phyloP scores from a whole-genome alignment of 2,329 filamentous ascomycete species.

The Cladosporium cucumerinum region DNA sequence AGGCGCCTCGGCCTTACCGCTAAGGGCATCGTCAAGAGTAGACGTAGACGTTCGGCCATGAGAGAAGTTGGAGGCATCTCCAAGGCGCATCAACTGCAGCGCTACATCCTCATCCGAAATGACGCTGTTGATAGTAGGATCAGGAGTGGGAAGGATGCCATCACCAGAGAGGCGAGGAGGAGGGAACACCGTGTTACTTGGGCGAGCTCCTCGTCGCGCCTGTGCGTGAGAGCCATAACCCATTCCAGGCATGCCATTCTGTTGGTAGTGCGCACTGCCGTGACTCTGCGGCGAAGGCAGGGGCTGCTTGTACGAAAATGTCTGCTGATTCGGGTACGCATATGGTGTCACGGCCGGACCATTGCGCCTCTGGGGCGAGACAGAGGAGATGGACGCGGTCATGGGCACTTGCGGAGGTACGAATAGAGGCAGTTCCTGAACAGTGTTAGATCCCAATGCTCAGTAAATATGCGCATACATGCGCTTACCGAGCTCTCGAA shows the following conservation, averaged over 20 bases:
- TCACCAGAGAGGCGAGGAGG: slow-evolving; percentile 43
- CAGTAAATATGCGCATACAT: slow-evolving; percentile 20
- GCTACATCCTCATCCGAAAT: slow-evolving; percentile 98
- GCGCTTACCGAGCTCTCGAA: slow-evolving; percentile 90
- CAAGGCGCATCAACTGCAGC: slow-evolving; percentile 91
- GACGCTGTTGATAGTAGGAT: slow-evolving; percentile 94
- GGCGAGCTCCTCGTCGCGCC: slow-evolving; percentile 52
- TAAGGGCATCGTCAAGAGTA: slow-evolving; percentile 89
- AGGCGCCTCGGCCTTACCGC: slow-evolving; percentile 78
- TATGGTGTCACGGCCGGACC: slow-evolving; percentile 72
- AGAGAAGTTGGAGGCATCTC: slow-evolving; percentile 89
- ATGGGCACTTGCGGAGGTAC: slow-evolving; percentile 91
- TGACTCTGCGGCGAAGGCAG: slow-evolving; percentile 84
- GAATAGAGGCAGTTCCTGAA: slow-evolving; percentile 89
- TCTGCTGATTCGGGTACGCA: slow-evolving; percentile 70
- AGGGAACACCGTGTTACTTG: slow-evolving; percentile 36
- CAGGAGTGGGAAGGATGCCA: slow-evolving; percentile 82
- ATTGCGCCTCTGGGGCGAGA: slow-evolving; percentile 82
- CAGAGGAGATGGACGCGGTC: slow-evolving; percentile 93
- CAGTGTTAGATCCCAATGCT: slow-evolving; percentile 23
- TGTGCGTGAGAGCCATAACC: slow-evolving; percentile 20
- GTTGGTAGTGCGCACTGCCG: slow-evolving; percentile 30
- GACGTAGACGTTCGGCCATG: slow-evolving; percentile 91
- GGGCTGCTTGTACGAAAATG: slow-evolving; percentile 72
- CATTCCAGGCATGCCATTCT: slow-evolving; percentile 23